Base-by-base conservation (phyloP, 495 filamentous ascomycete genomes). In the Cryomyces antarcticus region DNA sequence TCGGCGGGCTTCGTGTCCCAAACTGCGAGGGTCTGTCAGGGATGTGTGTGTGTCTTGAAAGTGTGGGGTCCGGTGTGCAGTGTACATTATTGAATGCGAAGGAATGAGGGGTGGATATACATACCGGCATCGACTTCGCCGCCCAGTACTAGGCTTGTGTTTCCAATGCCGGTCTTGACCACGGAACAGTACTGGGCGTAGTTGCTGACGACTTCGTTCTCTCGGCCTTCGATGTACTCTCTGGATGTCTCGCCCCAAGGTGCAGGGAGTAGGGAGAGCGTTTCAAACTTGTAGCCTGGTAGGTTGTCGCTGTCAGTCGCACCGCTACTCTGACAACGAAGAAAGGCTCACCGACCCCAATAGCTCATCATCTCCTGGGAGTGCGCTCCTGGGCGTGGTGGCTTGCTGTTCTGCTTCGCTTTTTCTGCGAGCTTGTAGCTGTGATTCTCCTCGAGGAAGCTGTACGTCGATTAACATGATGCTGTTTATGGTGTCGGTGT, bases 241-340 rank as follows among this genome's bases (percentile, higher is more conserved):
- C 83, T 70, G 2, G 72, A 59, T 5, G 73, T 75, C 31, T 73
- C 63, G 39, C 70, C 75, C 82, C 85, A 93, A 4, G 73, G 68
- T 3, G 68, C 56, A 5, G 78, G 74, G 4, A 96, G 59, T 11
- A 87, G 72, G 30, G 73, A 78, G 1, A 99, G 59, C 1, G 81
- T 78, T 58, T 99, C 89, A 51, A 99, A 99, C 58, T 96, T 96
- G 63, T 96, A 96, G 17, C 89, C 85, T 89, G 34, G 12, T 28
- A 5, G 33, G 4, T 24, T 60, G 52, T 52, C 48, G 51, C 43
- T 31, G 40, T 52, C 37, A 50, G 44, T n/a, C 5, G 7, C 31
- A 9, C 12, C 4, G 30, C 5, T n/a, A 6, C n/a, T 7, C 24
- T 29, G 11, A 38, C 11, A 43, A n/a, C 10, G 35, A 11, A 42